Percentiles rank a stretch among this genome's conserved stretches.
These are phyloP conservation scores for Lithocarpus polystachyus DNA, from an alignment of 306 rosid species.

Conservation along the genomic window DNA sequence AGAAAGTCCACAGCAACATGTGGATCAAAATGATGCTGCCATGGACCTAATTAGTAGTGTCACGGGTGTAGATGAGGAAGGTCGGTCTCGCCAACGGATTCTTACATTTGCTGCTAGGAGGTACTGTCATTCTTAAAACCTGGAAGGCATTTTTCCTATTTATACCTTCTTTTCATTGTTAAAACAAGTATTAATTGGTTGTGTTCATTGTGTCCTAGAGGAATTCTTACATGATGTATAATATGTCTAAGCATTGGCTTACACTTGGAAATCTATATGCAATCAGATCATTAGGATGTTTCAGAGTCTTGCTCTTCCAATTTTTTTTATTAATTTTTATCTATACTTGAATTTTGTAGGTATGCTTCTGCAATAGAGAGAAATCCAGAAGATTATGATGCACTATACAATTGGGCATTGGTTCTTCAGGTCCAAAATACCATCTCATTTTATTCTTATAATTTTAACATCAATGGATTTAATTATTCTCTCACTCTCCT, in stretches of 20 bases:
- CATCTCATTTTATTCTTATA: conserved; percentile 15
- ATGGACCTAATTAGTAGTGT: conserved; percentile 91
- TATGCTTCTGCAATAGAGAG: conserved; percentile 94
- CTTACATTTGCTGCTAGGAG: conserved; percentile 98
- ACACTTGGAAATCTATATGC: background rate
- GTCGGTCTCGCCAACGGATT: conserved; percentile 95
- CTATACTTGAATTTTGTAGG: conserved; percentile 44
- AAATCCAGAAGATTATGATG: conserved; percentile 93
- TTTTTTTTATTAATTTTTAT: background rate
- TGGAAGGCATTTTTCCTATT: background rate
- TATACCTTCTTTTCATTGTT: background rate
- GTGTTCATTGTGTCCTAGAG: background rate
- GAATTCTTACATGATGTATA: background rate
- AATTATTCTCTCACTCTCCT: background rate
- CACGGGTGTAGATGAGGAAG: conserved; percentile 83
- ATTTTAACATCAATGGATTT: conserved; percentile 10
- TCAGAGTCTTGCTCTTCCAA: background rate
- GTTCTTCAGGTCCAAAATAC: conserved; percentile 81
- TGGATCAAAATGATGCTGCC: conserved; percentile 71
- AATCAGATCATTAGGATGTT: background rate
- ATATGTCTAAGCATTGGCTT: background rate
- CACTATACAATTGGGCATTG: conserved; percentile 96
- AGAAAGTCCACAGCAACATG: conserved; percentile 55
- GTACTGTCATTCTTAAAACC: conserved; percentile 35
- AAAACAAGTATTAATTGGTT: background rate